Evolutionary conservation across 2,329 filamentous ascomycete genomes (phyloP).

Genomic region (Amauroascus niger): DNA sequence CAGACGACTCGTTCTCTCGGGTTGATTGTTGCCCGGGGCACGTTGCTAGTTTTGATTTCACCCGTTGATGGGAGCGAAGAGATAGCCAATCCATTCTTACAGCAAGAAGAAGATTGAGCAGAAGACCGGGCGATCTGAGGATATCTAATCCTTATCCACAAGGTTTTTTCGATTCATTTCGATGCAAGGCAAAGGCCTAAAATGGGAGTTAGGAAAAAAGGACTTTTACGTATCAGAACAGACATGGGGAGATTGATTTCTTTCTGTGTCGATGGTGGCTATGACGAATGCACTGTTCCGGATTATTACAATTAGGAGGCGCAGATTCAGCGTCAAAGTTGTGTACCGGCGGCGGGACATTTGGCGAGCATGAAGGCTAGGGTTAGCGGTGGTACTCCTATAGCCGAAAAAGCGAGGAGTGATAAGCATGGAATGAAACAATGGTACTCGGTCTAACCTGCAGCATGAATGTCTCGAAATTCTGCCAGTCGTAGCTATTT

Average conservation of each 20-base stretch:
- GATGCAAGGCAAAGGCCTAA: background rate
- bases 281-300: background rate
- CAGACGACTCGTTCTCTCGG: slow-evolving; percentile 70
- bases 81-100: slow-evolving; percentile 86
- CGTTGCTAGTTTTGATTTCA: slow-evolving; percentile 82
- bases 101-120: slow-evolving; percentile 49
- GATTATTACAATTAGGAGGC: background rate
- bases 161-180: background rate
- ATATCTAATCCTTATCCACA: background rate
- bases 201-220: background rate
- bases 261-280: background rate
- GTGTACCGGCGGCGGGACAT: too few species aligned
- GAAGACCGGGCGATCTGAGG: background rate
- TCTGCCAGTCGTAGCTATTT: too few species aligned
- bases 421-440: background rate
- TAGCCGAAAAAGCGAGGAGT: background rate
- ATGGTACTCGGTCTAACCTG: background rate
- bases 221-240: background rate
- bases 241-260: background rate
- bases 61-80: slow-evolving; percentile 91
- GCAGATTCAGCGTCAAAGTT: background rate
- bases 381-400: background rate
- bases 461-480: too few species aligned
- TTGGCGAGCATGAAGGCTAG: background rate
- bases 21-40: slow-evolving; percentile 82